A percentile compares a stretch with the other conserved stretches of the same genome.
Conservation (phyloP, 768 basidiomycete species). For the Hygrophoropsis aurantiaca region DNA sequence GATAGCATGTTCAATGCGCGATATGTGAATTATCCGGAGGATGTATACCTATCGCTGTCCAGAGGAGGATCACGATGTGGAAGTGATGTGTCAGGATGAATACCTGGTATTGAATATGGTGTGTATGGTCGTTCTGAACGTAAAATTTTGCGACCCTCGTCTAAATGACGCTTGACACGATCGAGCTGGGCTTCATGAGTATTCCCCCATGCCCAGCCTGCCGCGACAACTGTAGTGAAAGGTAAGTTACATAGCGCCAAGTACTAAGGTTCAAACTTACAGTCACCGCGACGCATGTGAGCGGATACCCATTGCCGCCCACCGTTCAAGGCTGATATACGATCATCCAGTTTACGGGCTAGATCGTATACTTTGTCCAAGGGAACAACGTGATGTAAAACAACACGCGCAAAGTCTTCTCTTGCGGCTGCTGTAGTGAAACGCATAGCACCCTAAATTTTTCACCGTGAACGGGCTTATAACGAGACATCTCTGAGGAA, state of each 20-base stretch:
- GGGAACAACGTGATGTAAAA: constrained; percentile 23
- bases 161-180: constrained; percentile 31
- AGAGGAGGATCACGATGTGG: constrained; percentile 15
- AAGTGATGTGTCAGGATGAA: constrained; percentile 9
- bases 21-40: background rate
- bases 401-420: constrained; percentile 21
- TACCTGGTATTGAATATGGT: constrained; percentile 16
- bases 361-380: constrained; percentile 21
- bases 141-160: constrained; percentile 27
- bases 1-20: background rate
- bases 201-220: constrained; percentile 34
- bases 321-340: constrained; percentile 20
- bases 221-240: constrained; percentile 19
- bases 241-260: background rate
- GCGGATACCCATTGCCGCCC: constrained; percentile 37
- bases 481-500: background rate
- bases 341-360: constrained; percentile 21
- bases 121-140: constrained; percentile 12
- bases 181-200: constrained; percentile 30
- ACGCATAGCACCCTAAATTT: constrained; percentile 24
- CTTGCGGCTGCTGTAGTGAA: constrained; percentile 17
- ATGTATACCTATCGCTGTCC: constrained; percentile 15
- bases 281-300: constrained; percentile 40
- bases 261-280: constrained; percentile 20
- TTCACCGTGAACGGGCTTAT: background rate